Conservation (phyloP, 306 rosid species). For the Purshia tridentata region DNA sequence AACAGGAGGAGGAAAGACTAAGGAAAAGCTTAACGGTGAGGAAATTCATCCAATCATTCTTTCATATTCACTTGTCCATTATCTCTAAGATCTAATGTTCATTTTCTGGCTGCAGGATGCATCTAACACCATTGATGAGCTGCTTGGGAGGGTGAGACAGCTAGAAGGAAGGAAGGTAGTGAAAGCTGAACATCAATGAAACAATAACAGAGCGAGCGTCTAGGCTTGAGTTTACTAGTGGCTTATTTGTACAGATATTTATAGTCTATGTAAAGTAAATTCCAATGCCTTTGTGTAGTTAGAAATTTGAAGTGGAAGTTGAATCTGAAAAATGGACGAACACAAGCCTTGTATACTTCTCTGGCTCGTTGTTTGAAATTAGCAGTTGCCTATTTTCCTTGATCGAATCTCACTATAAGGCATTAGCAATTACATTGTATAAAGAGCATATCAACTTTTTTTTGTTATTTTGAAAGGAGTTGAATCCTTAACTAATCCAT, state of each 20-base stretch:
- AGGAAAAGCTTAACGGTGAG: conserved; percentile 36
- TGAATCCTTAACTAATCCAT: too few species aligned
- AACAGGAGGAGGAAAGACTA: conserved; percentile 53
- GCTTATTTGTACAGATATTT: background rate
- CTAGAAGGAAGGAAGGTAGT: conserved; percentile 18
- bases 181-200: background rate
- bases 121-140: conserved; percentile 18
- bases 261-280: background rate
- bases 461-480: too few species aligned
- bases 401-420: too few species aligned
- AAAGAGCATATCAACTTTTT: too few species aligned
- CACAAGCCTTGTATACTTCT: background rate
- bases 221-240: background rate
- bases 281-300: background rate
- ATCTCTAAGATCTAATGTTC: background rate
- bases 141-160: conserved; percentile 27
- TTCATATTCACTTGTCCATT: background rate
- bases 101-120: conserved; percentile 22
- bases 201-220: background rate
- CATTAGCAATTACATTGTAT: too few species aligned
- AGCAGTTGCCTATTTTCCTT: too few species aligned
- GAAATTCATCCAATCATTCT: background rate
- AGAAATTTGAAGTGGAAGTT: background rate
- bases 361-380: background rate
- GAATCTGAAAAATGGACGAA: too few species aligned